Percentiles rank a stretch among this genome's conserved stretches.
These are phyloP conservation scores for Quaeritorhiza haematococci DNA, from an alignment of 371 early-diverging fungal genomes.

Conservation along the genomic window DNA sequence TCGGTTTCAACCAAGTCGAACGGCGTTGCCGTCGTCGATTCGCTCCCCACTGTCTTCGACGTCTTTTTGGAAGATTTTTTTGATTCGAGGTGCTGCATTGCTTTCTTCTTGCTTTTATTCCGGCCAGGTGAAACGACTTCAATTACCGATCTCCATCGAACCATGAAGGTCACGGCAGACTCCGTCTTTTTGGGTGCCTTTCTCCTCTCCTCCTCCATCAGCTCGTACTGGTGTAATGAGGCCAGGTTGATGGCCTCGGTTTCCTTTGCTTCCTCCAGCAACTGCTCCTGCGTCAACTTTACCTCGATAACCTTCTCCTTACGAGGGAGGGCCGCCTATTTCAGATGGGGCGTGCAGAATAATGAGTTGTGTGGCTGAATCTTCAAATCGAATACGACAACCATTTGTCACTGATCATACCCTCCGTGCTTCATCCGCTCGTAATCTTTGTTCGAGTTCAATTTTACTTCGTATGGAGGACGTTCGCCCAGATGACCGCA, in stretches of 20 bases:
- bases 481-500: conserved; percentile 21
- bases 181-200: not conserved
- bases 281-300: conserved; percentile 19
- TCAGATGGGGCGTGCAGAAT: not conserved
- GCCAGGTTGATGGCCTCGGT: conserved; percentile 21
- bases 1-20: too few species aligned
- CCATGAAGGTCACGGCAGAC: too few species aligned
- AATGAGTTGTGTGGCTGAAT: not conserved
- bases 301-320: conserved; percentile 6
- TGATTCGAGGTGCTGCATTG: too few species aligned
- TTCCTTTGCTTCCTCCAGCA: conserved; percentile 20
- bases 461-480: conserved; percentile 10
- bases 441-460: conserved; percentile 12
- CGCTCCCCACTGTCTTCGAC: too few species aligned
- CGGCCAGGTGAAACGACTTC: too few species aligned
- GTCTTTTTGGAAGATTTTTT: too few species aligned
- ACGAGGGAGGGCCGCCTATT: not conserved
- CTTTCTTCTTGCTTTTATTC: too few species aligned
- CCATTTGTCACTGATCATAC: not conserved
- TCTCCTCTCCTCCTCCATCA: conserved; percentile 14
- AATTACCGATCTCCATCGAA: too few species aligned
- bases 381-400: not conserved
- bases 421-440: not conserved
- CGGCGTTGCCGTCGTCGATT: too few species aligned
- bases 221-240: conserved; percentile 10